phyloP scores from a whole-genome alignment of 805 yeast species.

The Yamadazyma phyllophila region DNA sequence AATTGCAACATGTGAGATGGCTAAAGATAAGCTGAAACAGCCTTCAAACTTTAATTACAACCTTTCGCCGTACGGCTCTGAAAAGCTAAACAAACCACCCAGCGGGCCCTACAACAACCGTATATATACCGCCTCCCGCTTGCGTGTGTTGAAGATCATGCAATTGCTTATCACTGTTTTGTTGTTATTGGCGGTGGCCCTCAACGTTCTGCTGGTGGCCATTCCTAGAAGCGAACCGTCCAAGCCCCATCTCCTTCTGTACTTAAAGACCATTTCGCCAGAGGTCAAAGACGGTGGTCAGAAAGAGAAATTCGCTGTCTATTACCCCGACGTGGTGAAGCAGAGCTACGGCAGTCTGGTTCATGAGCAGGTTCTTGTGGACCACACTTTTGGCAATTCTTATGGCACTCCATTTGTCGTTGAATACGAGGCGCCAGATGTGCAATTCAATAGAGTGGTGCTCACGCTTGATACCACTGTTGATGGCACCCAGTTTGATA shows the following conservation, averaged over 20 bases:
- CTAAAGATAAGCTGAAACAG: not conserved
- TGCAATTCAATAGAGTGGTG: constrained; percentile 51
- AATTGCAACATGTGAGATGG: not conserved
- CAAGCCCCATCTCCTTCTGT: too few species aligned
- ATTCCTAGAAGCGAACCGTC: not conserved
- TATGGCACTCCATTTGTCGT: constrained; percentile 57
- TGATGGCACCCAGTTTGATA: constrained; percentile 61
- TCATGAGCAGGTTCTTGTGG: constrained; percentile 37
- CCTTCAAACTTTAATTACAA: not conserved
- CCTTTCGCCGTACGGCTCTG: constrained; percentile 1
- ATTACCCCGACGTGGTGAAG: constrained; percentile 25
- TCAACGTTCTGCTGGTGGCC: not conserved
- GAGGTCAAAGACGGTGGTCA: not conserved
- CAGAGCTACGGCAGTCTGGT: constrained; percentile 33
- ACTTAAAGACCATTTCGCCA: not conserved
- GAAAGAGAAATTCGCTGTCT: constrained; percentile 24
- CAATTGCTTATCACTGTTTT: not conserved
- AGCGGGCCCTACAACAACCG: too few species aligned
- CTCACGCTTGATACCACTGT: constrained; percentile 52
- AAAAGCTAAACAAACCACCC: not conserved
- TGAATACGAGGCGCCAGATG: constrained; percentile 42
- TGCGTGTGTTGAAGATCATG: not conserved
- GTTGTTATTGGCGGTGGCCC: not conserved
- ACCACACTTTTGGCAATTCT: constrained; percentile 52
- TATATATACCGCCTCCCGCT: too few species aligned